Conservation (phyloP, 2,329 filamentous ascomycete genomes). For the Cladophialophora bantiana region DNA sequence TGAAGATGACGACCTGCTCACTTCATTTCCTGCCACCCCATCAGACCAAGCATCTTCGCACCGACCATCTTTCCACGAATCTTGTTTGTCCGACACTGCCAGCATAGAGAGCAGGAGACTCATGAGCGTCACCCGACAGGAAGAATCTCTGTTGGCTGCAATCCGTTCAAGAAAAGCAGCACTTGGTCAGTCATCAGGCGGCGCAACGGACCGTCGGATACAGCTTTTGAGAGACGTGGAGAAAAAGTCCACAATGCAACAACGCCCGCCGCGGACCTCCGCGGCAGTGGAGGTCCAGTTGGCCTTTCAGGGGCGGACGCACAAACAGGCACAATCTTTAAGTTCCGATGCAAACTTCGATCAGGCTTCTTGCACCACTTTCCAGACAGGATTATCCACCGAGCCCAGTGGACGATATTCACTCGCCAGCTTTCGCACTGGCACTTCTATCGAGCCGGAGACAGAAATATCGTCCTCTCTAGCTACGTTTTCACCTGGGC, state of each 20-base stretch:
- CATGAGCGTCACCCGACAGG: conserved; percentile 62
- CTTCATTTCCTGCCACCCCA: conserved; percentile 35
- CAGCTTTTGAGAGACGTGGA: conserved; percentile 19
- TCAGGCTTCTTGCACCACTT: conserved; percentile 34
- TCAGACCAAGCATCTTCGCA: conserved; percentile 25
- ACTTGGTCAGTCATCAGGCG: conserved; percentile 44
- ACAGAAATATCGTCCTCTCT: conserved; percentile 23
- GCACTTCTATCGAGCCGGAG: conserved; percentile 30
- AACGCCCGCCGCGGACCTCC: conserved; percentile 8
- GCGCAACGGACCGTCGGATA: conserved; percentile 47
- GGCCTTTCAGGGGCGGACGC: conserved; percentile 7
- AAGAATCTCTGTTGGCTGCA: conserved; percentile 59
- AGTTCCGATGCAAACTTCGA: conserved; percentile 30
- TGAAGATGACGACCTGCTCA: conserved; percentile 35
- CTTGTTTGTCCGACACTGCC: conserved; percentile 34
- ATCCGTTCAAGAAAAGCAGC: conserved; percentile 58
- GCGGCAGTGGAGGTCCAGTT: conserved; percentile 10
- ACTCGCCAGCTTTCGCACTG: conserved; percentile 35
- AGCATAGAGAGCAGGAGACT: conserved; percentile 51
- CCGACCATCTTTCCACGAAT: conserved; percentile 31
- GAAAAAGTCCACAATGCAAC: conserved; percentile 4
- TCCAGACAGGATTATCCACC: conserved; percentile 36
- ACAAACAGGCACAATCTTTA: conserved; percentile 7
- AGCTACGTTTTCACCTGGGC: conserved; percentile 19
- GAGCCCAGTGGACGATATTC: conserved; percentile 35